Percentiles rank a stretch among this genome's conserved stretches.
phyloP scores from a whole-genome alignment of 495 filamentous ascomycete species.

The Penicillium waksmanii region DNA sequence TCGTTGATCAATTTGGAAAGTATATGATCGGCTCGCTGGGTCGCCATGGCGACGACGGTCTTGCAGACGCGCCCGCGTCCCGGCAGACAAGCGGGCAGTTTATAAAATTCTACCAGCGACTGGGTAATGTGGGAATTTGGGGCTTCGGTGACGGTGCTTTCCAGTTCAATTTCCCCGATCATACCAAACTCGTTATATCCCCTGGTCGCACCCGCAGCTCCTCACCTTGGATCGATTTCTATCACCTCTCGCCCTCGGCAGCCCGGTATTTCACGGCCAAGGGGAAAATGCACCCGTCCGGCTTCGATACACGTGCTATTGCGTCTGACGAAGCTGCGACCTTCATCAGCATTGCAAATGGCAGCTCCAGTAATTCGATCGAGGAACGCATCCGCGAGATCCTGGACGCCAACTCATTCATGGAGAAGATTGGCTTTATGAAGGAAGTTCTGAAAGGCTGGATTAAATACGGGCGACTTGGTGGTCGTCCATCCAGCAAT shows the following conservation, averaged over 20 bases:
- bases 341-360: constrained; percentile 63
- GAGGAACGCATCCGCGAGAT: constrained; percentile 63
- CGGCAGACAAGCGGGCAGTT: constrained; percentile 57
- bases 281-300: constrained; percentile 60
- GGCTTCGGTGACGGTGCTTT: constrained; percentile 86
- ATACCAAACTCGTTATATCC: constrained; percentile 88
- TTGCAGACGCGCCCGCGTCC: constrained; percentile 36
- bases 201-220: constrained; percentile 62
- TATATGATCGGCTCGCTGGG: constrained; percentile 79
- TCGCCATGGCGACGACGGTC: constrained; percentile 48
- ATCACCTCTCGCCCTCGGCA: constrained; percentile 74
- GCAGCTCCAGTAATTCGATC: constrained; percentile 50
- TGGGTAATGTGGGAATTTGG: constrained; percentile 88
- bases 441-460: constrained; percentile 70
- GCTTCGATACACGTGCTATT: constrained; percentile 53
- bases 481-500: constrained; percentile 41
- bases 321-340: constrained; percentile 64
- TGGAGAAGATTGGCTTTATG: constrained; percentile 78
- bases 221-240: constrained; percentile 75
- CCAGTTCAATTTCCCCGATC: constrained; percentile 97
- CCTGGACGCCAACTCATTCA: constrained; percentile 76
- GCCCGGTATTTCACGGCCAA: constrained; percentile 63
- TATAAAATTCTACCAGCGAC: constrained; percentile 85
- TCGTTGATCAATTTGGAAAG: constrained; percentile 91
- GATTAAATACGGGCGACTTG: constrained; percentile 72